Evolutionary conservation across 1,139 yeast species (phyloP).

Genomic region (Taphrina wiesneri): DNA sequence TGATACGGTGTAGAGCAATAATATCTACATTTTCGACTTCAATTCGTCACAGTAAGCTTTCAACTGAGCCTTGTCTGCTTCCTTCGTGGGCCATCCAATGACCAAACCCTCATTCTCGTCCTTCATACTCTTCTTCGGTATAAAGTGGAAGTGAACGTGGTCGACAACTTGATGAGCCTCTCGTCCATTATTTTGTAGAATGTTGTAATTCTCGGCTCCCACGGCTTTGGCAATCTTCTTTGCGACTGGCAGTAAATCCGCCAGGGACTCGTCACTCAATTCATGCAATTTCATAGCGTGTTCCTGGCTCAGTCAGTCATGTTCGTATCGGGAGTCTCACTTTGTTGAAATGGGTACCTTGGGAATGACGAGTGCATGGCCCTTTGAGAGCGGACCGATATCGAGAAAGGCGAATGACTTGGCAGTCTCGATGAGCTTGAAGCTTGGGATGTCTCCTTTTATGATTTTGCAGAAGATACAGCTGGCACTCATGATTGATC

Average conservation of each 20-base stretch:
- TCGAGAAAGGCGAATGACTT: constrained; percentile 75
- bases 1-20: no score
- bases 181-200: constrained; percentile 55
- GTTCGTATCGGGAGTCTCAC: no score
- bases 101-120: constrained; percentile 68
- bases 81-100: constrained; percentile 91
- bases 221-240: constrained; percentile 76
- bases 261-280: constrained; percentile 83
- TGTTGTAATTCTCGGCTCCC: constrained; percentile 76
- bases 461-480: constrained; percentile 92
- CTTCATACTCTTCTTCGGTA: constrained; percentile 63
- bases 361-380: constrained; percentile 86
- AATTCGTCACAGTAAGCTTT: constrained; percentile 25
- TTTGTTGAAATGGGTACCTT: constrained; percentile 16
- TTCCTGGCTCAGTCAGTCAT: constrained; percentile 51
- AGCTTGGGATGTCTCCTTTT: constrained; percentile 55
- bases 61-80: constrained; percentile 39
- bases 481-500: constrained; percentile 40
- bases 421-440: constrained; percentile 68
- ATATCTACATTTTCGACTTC: constrained; percentile 24
- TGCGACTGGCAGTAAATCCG: constrained; percentile 81
- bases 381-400: constrained; percentile 85
- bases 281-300: constrained; percentile 92
- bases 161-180: constrained; percentile 90
- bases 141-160: constrained; percentile 94